Conservation (phyloP, 2,329 filamentous ascomycete species). For the Microdochium paspali region DNA sequence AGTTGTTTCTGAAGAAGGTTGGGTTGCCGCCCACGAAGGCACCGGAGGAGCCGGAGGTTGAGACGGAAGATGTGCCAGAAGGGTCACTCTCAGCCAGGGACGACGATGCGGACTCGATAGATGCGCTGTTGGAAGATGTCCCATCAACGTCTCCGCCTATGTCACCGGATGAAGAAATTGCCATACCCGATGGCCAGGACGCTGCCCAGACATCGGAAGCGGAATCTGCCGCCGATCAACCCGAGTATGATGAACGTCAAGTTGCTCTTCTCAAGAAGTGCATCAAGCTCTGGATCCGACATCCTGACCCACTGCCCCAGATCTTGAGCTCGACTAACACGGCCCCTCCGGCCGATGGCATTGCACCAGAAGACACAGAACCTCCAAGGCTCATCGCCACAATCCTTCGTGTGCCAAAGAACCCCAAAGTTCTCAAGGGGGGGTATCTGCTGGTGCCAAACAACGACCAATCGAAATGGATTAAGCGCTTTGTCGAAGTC, state of each 20-base stretch:
- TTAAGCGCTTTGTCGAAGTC: slow-evolving; percentile 87
- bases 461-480: slow-evolving; percentile 73
- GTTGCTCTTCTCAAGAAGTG: slow-evolving; percentile 41
- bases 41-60: slow-evolving; percentile 24
- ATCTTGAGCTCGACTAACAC: slow-evolving; percentile 54
- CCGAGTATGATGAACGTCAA: slow-evolving; percentile 38
- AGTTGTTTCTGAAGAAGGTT: slow-evolving; percentile 54
- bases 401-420: slow-evolving; percentile 71
- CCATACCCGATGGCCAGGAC: slow-evolving; percentile 13
- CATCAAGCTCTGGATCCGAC: slow-evolving; percentile 55
- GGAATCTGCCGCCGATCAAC: slow-evolving; percentile 9
- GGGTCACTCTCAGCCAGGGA: slow-evolving; percentile 19
- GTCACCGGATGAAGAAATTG: not conserved
- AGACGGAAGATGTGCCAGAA: slow-evolving; percentile 20
- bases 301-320: slow-evolving; percentile 44
- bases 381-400: slow-evolving; percentile 63
- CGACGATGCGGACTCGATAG: slow-evolving; percentile 40
- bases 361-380: slow-evolving; percentile 32
- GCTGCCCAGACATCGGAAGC: not conserved
- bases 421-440: slow-evolving; percentile 70
- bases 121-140: slow-evolving; percentile 48
- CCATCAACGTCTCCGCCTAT: slow-evolving; percentile 38
- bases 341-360: slow-evolving; percentile 58
- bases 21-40: slow-evolving; percentile 33
- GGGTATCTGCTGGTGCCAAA: slow-evolving; percentile 84